phyloP scores from a whole-genome alignment of 1,139 yeast genomes.

The Taphrina flavorubra region DNA sequence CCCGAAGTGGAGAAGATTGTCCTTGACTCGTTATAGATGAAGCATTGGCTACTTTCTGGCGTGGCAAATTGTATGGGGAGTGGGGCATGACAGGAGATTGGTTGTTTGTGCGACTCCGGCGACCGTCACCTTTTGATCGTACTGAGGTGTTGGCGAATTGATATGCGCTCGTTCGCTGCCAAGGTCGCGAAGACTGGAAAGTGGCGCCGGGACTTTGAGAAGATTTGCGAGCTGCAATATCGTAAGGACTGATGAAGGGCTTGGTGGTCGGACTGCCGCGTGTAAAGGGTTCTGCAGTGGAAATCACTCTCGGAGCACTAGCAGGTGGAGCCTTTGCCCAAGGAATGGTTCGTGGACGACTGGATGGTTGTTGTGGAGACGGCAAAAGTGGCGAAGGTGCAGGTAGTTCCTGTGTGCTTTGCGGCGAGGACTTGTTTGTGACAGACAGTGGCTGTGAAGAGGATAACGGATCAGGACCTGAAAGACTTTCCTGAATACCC shows the following conservation, averaged over 20 bases:
- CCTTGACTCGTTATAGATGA: neutral
- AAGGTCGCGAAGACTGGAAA: neutral
- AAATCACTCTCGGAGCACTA: neutral
- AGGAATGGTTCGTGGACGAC: neutral
- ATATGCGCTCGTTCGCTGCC: conserved; percentile 5
- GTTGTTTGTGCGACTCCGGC: neutral
- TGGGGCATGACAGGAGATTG: neutral
- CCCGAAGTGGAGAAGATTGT: neutral
- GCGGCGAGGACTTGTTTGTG: neutral
- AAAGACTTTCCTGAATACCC: too few species aligned
- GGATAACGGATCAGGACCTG: neutral
- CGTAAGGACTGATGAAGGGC: conserved; percentile 9
- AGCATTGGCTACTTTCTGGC: neutral
- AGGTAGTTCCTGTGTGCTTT: neutral
- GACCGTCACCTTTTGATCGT: neutral
- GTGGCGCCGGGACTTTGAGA: neutral
- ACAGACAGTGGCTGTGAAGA: neutral
- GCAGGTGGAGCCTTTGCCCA: neutral
- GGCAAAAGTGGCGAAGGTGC: neutral
- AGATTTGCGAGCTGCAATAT: conserved; percentile 15
- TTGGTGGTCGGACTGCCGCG: neutral
- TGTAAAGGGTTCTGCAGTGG: neutral
- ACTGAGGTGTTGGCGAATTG: neutral
- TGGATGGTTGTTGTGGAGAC: neutral
- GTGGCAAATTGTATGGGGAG: neutral